These are phyloP conservation scores for Russula sp. DNA, from an alignment of 768 basidiomycete species.

Conservation along the genomic window DNA sequence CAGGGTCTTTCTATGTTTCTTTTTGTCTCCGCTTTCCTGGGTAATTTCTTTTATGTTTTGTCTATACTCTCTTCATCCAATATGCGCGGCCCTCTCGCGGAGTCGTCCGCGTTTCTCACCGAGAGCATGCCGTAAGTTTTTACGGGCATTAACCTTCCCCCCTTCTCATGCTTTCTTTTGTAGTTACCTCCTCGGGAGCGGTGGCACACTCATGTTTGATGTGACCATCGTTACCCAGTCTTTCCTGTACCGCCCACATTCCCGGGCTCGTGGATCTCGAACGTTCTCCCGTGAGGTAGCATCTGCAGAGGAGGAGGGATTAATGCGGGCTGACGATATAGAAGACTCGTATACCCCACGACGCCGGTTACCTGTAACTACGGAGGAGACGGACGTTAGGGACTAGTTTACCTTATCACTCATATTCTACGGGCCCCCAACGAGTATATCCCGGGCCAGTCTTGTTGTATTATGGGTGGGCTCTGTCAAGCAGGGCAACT, in stretches of 20 bases:
- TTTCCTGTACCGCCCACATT: constrained; percentile 59
- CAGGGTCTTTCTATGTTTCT: constrained; percentile 91
- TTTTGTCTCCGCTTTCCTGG: constrained; percentile 89
- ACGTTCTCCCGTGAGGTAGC: constrained; percentile 21
- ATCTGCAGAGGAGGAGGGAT: constrained; percentile 26
- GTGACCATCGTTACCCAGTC: constrained; percentile 85
- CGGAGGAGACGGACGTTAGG: constrained; percentile 8
- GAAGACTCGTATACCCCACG: constrained; percentile 19
- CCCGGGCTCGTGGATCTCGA: constrained; percentile 25
- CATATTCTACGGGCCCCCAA: background rate
- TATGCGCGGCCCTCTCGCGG: constrained; percentile 47
- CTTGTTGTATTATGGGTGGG: background rate
- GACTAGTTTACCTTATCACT: background rate
- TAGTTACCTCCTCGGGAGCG: constrained; percentile 87
- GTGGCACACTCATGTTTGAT: constrained; percentile 90
- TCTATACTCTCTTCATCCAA: constrained; percentile 80
- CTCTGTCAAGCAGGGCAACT: background rate
- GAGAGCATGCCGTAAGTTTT: constrained; percentile 78
- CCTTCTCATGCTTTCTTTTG: background rate
- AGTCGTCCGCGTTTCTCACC: constrained; percentile 57
- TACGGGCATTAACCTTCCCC: background rate
- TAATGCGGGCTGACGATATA: constrained; percentile 12
- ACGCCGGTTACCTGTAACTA: constrained; percentile 17
- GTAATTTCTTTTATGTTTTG: constrained; percentile 88
- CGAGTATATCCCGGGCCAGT: background rate